These are phyloP conservation scores for Cinnamomum micranthum DNA, from an alignment of 164 flowering plant genomes.

Conservation along the genomic window DNA sequence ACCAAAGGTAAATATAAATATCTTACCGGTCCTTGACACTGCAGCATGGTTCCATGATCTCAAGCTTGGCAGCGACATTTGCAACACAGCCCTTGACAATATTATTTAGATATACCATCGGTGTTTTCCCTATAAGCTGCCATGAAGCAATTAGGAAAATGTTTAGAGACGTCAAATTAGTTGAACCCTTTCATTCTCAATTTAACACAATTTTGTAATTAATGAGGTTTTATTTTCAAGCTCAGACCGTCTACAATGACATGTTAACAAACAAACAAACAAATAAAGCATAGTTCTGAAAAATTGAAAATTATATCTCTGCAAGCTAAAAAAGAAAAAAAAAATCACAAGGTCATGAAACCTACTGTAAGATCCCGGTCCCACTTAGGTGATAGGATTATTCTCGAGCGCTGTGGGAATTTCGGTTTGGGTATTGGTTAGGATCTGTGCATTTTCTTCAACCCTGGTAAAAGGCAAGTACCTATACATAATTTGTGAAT, in stretches of 20 bases:
- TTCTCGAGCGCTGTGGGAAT: too few relatives aligned
- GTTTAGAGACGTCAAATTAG: background rate
- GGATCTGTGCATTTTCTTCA: too few relatives aligned
- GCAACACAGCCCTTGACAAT: constrained; percentile 73
- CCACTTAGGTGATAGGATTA: too few relatives aligned
- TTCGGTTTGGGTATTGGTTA: too few relatives aligned
- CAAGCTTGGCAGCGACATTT: constrained; percentile 92
- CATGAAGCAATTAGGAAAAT: constrained; percentile 4
- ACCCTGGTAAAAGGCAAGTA: too few relatives aligned
- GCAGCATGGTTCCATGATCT: constrained; percentile 96
- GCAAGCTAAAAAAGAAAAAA: background rate
- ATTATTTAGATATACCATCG: constrained; percentile 90
- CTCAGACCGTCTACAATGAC: background rate
- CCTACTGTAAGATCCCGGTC: too few relatives aligned
- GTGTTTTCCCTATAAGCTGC: constrained; percentile 96
- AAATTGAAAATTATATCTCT: background rate
- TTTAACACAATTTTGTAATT: background rate
- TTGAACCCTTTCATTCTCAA: background rate
- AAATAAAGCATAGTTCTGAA: too few relatives aligned
- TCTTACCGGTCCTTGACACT: constrained; percentile 95
- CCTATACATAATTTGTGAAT: too few relatives aligned
- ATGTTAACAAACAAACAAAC: too few relatives aligned
- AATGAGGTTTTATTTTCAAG: background rate
- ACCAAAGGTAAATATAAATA: background rate
- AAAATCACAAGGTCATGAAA: background rate